phyloP scores from a whole-genome alignment of 2,329 filamentous ascomycete genomes.

The Sarocladiaceae sp. region DNA sequence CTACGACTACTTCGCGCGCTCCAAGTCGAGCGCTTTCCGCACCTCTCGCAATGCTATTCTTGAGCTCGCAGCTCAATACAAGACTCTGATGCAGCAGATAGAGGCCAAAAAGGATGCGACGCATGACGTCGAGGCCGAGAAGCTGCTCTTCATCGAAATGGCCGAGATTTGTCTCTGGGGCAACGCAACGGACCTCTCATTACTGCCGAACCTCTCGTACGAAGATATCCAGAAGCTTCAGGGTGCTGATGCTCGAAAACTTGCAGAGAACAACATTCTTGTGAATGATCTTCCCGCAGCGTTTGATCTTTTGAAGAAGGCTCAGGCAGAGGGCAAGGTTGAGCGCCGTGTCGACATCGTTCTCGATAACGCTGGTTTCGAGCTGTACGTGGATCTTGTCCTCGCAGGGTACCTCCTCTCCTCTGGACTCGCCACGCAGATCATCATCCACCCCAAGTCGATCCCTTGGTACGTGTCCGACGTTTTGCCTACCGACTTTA shows the following conservation, averaged over 20 bases:
- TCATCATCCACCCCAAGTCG: slow-evolving; percentile 87
- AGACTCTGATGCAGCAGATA: slow-evolving; percentile 63
- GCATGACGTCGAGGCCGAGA: slow-evolving; percentile 61
- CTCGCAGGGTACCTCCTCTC: slow-evolving; percentile 85
- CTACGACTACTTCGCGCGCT: slow-evolving; percentile 84
- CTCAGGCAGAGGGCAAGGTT: slow-evolving; percentile 54
- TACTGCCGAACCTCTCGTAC: slow-evolving; percentile 83
- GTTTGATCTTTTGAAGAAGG: slow-evolving; percentile 61
- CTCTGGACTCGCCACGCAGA: slow-evolving; percentile 73
- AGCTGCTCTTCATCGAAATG: slow-evolving; percentile 82
- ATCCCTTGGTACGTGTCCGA: slow-evolving; percentile 99
- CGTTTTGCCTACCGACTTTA: slow-evolving; percentile 81
- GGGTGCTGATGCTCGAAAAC: slow-evolving; percentile 78
- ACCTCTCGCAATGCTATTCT: slow-evolving; percentile 82
- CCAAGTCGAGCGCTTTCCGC: slow-evolving; percentile 88
- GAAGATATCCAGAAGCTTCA: slow-evolving; percentile 97
- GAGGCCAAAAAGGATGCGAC: slow-evolving; percentile 44
- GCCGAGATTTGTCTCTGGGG: slow-evolving; percentile 96
- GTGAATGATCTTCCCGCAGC: slow-evolving; percentile 74
- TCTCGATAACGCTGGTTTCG: slow-evolving; percentile 94
- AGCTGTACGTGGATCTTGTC: slow-evolving; percentile 91
- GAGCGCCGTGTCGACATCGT: slow-evolving; percentile 86
- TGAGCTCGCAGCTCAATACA: slow-evolving; percentile 75
- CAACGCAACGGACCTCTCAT: slow-evolving; percentile 89
- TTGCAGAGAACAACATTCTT: slow-evolving; percentile 84